Evolutionary conservation across 192 early-diverging fungal species (phyloP).

Genomic region (Coemansia sp.): DNA sequence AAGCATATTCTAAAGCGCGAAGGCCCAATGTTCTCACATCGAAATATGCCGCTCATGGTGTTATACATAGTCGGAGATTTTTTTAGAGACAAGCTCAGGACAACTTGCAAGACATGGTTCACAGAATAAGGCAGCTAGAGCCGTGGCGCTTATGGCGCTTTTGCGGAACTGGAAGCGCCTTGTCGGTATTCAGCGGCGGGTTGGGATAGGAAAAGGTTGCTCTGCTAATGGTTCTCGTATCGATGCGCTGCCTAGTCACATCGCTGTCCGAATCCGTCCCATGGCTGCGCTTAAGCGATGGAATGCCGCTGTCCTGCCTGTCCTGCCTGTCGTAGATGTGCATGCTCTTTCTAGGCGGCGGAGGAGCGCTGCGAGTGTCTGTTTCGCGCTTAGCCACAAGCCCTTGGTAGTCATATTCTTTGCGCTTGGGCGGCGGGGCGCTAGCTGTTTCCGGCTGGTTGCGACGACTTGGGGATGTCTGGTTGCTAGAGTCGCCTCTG

Average conservation of each 20-base stretch:
- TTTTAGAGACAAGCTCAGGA: background rate
- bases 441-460: background rate
- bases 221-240: conserved; percentile 6
- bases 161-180: conserved; percentile 27
- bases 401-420: background rate
- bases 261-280: conserved; percentile 7
- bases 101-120: background rate
- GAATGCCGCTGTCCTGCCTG: background rate
- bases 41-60: background rate
- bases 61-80: background rate
- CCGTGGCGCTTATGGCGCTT: conserved; percentile 12
- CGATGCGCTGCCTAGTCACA: conserved; percentile 8
- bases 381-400: background rate
- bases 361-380: conserved; percentile 11
- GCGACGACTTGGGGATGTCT: background rate
- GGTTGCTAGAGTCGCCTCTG: background rate
- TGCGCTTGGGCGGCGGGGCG: conserved; percentile 1
- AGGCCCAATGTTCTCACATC: background rate
- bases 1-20: background rate
- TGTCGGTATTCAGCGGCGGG: conserved; percentile 16
- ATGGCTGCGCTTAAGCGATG: conserved; percentile 11
- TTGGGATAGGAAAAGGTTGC: background rate
- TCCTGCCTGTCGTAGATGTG: background rate
- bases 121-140: conserved; percentile 9
- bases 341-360: conserved; percentile 7